These are phyloP conservation scores for Sporopachydermia cereana DNA, from an alignment of 1,139 yeast species.

Conservation along the genomic window DNA sequence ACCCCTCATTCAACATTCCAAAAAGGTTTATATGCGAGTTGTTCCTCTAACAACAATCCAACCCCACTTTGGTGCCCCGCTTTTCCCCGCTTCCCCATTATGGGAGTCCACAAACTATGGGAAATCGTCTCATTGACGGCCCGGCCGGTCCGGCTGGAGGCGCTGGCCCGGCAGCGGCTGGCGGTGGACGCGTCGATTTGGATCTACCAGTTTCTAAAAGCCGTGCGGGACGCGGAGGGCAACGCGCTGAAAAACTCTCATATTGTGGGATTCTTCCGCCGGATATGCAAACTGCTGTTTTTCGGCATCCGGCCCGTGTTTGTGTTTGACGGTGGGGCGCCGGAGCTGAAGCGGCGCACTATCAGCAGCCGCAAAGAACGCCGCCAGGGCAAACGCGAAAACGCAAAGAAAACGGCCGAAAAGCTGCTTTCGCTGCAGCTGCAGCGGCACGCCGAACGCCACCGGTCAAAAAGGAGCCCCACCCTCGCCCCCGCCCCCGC, in stretches of 20 bases:
- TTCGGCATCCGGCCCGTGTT: slow-evolving; percentile 89
- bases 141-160: slow-evolving; percentile 79
- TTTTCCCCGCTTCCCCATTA: slow-evolving; percentile 19
- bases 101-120: slow-evolving; percentile 98
- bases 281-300: slow-evolving; percentile 82
- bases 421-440: slow-evolving; percentile 70
- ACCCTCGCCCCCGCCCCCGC: background rate
- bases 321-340: slow-evolving; percentile 98
- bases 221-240: slow-evolving; percentile 83
- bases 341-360: slow-evolving; percentile 68
- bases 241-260: slow-evolving; percentile 71
- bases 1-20: too few relatives aligned
- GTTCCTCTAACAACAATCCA: too few relatives aligned
- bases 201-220: slow-evolving; percentile 94
- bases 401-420: slow-evolving; percentile 66
- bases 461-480: slow-evolving; percentile 8
- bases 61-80: too few relatives aligned
- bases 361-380: slow-evolving; percentile 57
- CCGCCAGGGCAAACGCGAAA: slow-evolving; percentile 64
- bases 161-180: slow-evolving; percentile 57
- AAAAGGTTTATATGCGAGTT: too few relatives aligned
- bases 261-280: slow-evolving; percentile 83
- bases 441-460: slow-evolving; percentile 38
- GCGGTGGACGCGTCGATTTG: slow-evolving; percentile 99
- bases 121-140: slow-evolving; percentile 85